Conservation (phyloP, 805 yeast genomes). For the Priceomyces haplophilus region DNA sequence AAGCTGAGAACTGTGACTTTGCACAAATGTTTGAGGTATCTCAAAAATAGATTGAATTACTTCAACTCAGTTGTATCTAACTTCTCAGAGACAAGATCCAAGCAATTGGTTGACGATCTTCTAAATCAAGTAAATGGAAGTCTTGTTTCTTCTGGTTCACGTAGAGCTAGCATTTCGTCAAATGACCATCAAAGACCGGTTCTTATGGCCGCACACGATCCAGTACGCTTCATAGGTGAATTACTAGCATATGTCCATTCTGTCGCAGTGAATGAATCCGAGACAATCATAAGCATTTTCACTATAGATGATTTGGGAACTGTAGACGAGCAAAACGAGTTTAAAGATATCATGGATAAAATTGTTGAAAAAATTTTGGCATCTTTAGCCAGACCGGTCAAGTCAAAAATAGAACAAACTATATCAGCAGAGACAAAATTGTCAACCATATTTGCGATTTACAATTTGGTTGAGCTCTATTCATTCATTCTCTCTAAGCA, state of each 20-base stretch:
- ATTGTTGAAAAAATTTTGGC: slow-evolving; percentile 51
- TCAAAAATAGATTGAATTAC: slow-evolving; percentile 41
- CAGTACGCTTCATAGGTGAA: slow-evolving; percentile 80
- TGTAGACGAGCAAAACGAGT: slow-evolving; percentile 22
- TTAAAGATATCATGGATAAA: slow-evolving; percentile 27
- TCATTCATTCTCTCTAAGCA: slow-evolving; percentile 60
- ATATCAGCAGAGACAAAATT: slow-evolving; percentile 63
- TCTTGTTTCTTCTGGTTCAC: slow-evolving; percentile 5
- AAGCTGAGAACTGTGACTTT: slow-evolving; percentile 23
- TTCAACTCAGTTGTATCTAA: slow-evolving; percentile 60
- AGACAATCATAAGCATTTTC: slow-evolving; percentile 64
- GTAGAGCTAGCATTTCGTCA: slow-evolving; percentile 1
- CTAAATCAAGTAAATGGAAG: slow-evolving; percentile 49
- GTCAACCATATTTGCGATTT: slow-evolving; percentile 53
- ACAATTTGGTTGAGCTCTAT: slow-evolving; percentile 66
- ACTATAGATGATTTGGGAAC: slow-evolving; percentile 15
- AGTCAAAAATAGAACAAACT: slow-evolving; percentile 63
- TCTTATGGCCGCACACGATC: slow-evolving; percentile 69
- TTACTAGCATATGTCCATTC: slow-evolving; percentile 85
- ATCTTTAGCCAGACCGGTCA: slow-evolving; percentile 57
- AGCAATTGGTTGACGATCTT: slow-evolving; percentile 64
- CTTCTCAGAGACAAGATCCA: slow-evolving; percentile 69
- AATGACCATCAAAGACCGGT: slow-evolving; percentile 43
- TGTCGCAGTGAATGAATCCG: slow-evolving; percentile 82
- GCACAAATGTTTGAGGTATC: slow-evolving; percentile 29